Conservation (phyloP, 1,139 yeast species). For the Saccharomycopsis hybrid region DNA sequence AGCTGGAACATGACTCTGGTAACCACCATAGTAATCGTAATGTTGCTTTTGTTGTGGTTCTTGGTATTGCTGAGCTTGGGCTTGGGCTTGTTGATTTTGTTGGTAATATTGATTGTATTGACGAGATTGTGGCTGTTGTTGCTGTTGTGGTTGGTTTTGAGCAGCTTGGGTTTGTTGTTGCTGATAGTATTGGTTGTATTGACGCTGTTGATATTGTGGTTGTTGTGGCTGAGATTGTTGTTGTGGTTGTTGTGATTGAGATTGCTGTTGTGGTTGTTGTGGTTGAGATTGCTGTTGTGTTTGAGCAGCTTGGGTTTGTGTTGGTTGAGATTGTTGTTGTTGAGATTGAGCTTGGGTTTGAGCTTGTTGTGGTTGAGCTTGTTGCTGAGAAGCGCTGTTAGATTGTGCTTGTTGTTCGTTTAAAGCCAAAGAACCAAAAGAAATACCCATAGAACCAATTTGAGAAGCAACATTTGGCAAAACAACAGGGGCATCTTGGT, state of each 20-base stretch:
- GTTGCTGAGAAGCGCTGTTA: constrained; percentile 11
- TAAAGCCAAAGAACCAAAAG: constrained; percentile 58
- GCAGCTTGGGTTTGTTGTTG: constrained; percentile 19
- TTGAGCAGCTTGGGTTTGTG: constrained; percentile 26
- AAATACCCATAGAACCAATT: constrained; percentile 53
- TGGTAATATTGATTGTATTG: no score
- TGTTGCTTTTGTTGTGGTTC: constrained; percentile 25
- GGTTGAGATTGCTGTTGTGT: constrained; percentile 26
- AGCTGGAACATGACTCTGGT: constrained; percentile 31
- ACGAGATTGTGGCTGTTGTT: constrained; percentile 22
- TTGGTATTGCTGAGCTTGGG: constrained; percentile 23
- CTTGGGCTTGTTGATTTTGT: constrained; percentile 2
- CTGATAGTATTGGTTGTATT: constrained; percentile 22
- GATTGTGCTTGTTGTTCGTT: constrained; percentile 30
- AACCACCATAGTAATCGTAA: constrained; percentile 26
- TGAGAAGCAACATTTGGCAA: constrained; percentile 50
- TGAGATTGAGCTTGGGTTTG: constrained; percentile 25
- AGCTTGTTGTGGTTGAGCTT: constrained; percentile 20
- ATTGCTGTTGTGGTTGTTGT: constrained; percentile 22
- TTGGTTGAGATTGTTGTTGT: constrained; percentile 26
- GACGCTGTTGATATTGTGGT: constrained; percentile 24
- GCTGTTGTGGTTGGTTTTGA: constrained; percentile 23
- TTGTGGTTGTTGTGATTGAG: constrained; percentile 21
- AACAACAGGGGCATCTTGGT: constrained; percentile 53
- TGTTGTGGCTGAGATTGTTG: constrained; percentile 21